These are phyloP conservation scores for Chaetomiaceae sp. DNA, from an alignment of 2,329 filamentous ascomycete genomes.

Conservation along the genomic window DNA sequence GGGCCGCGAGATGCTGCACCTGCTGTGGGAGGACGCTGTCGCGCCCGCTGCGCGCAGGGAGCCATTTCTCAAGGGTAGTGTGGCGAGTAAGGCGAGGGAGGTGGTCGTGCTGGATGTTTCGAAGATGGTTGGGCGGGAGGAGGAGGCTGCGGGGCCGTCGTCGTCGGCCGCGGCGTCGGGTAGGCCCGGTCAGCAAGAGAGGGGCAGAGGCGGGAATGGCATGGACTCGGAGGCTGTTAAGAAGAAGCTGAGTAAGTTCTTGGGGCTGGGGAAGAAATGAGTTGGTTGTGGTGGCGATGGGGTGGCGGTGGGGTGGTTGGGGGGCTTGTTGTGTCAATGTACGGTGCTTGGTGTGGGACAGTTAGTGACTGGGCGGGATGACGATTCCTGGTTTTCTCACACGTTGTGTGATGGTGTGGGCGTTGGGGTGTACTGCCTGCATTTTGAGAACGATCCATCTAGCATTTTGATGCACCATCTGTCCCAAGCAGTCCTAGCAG, in stretches of 20 bases:
- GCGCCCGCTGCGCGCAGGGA: conserved; percentile 49
- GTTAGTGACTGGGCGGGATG: no score
- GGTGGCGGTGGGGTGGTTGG: not conserved
- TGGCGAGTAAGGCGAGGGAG: conserved; percentile 59
- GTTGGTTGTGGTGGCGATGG: no score
- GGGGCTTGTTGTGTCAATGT: not conserved
- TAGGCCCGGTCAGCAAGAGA: conserved; percentile 27
- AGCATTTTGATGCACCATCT: no score
- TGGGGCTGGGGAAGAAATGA: conserved; percentile 71
- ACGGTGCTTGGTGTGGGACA: not conserved
- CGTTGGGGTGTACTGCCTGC: no score
- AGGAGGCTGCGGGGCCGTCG: conserved; percentile 29
- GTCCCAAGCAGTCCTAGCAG: no score
- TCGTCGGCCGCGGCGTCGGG: not conserved
- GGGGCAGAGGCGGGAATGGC: conserved; percentile 28
- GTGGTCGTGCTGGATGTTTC: conserved; percentile 59
- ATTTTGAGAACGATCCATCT: no score
- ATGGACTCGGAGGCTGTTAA: conserved; percentile 34
- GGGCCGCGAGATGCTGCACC: conserved; percentile 67
- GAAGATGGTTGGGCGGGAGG: conserved; percentile 35
- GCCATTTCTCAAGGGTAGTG: conserved; percentile 53
- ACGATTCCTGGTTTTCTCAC: no score
- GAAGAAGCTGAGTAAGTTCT: conserved; percentile 62
- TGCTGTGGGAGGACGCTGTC: conserved; percentile 66
- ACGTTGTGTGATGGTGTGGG: no score